Evolutionary conservation across 345 rosid species (phyloP), one percentile per base, ranked within the genome.

Genomic region (Pugionium dolabratum): DNA sequence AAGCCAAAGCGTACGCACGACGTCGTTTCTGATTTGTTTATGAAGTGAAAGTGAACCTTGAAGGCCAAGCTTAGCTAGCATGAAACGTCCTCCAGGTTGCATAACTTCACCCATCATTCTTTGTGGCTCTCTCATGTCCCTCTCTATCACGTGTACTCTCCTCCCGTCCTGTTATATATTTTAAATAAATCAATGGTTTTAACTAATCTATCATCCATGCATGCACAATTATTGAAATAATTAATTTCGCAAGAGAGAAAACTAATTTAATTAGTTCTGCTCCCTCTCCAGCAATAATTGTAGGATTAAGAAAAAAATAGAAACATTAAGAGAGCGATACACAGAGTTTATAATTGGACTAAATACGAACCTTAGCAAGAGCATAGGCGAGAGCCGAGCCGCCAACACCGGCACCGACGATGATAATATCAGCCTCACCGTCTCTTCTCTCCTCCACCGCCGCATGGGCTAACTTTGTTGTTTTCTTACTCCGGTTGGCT

Each of bases 321-420:
- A 34, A 34, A 34, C 5, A 34, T 34, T 34, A 5, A 34, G 36
- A 34, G 18, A 18, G 18, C 18, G 18, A 18, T 18, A 18, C 18
- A 18, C 18, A 18, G 18, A 18, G 18, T 18, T 18, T 18, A 18
- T 18, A 0, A 18, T 18, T 18, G 18, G 18, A 18, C 18, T 18
- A 18, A 18, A 18, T 18, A 18, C 18, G 18, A 18, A 82, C 86
- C 86, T 79, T 77, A 65, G 81, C 86, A 47, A 82, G 81, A 26
- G 78, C 79, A 60, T 79, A 76, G 39, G 83, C 83, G 42, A 82
- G 85, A 39, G 89, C 84, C 18, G 84, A 52, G 43, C 88, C 88
- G 50, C 82, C 88, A 4, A 84, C 85, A 9, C 85, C 88, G n/a
- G 88, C 88, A 0, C 89, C 89, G n/a, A 85, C 86, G 27, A 85